These are phyloP conservation scores for Monascus ruber DNA, from an alignment of 2,329 filamentous ascomycete genomes.

Conservation along the genomic window DNA sequence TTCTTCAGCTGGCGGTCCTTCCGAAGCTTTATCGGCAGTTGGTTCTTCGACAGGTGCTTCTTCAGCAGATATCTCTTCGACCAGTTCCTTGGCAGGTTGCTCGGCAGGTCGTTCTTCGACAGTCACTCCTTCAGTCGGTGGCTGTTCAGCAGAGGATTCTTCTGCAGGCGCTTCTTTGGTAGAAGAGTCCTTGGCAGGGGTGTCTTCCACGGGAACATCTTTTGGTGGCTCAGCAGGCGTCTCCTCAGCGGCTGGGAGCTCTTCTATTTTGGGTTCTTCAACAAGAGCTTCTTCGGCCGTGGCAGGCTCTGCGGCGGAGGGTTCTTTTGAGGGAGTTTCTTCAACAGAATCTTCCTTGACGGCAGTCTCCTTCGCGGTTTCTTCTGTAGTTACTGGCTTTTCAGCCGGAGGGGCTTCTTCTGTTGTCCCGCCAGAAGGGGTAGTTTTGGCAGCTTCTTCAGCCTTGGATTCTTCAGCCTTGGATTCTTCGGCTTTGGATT, in stretches of 20 bases:
- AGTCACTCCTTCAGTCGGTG: slow-evolving; percentile 4
- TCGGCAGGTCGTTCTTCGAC: slow-evolving; percentile 1
- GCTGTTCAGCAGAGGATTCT: background rate
- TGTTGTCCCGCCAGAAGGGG: slow-evolving; percentile 7
- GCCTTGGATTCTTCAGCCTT: slow-evolving; percentile 4
- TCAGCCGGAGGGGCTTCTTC: background rate
- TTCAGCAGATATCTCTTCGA: slow-evolving; percentile 1
- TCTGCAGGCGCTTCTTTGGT: background rate
- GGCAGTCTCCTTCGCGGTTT: slow-evolving; percentile 5
- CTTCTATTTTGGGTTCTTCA: slow-evolving; percentile 6
- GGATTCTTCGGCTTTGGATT: slow-evolving; percentile 1
- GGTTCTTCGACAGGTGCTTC: slow-evolving; percentile 5
- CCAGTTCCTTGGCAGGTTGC: background rate
- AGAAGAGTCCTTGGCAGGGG: too few species aligned
- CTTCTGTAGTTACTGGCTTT: slow-evolving; percentile 1
- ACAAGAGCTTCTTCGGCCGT: slow-evolving; percentile 6
- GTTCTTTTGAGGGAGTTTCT: slow-evolving; percentile 1
- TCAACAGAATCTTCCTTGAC: slow-evolving; percentile 8
- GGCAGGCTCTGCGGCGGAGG: slow-evolving; percentile 4
- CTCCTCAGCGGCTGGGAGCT: slow-evolving; percentile 3
- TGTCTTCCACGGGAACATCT: background rate
- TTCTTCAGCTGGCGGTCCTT: slow-evolving; percentile 2
- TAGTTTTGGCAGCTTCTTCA: slow-evolving; percentile 6
- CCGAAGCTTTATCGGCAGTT: background rate
- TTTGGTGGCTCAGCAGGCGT: background rate